Evolutionary conservation across 108 stramenopile species (phyloP).

Genomic region (Aurantiochytrium sp.): DNA sequence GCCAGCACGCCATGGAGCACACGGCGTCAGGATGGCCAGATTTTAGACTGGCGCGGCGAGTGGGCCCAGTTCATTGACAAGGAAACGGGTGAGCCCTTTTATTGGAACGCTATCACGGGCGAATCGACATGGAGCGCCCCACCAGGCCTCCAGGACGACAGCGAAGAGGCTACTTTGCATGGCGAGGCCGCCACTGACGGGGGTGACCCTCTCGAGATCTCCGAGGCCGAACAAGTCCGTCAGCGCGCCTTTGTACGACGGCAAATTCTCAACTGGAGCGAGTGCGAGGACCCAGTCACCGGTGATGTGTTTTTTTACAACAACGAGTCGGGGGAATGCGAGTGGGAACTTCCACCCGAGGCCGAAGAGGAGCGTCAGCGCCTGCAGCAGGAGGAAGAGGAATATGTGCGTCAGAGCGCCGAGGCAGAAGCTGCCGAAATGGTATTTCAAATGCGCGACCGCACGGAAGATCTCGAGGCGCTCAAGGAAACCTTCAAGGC

Average conservation of each 20-base stretch:
- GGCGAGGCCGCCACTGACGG: neutral
- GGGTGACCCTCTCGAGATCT: neutral
- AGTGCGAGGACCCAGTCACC: neutral
- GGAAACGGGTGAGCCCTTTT: neutral
- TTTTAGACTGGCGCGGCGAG: neutral
- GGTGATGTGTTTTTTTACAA: neutral
- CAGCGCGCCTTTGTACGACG: neutral
- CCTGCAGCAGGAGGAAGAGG: neutral
- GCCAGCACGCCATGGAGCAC: neutral
- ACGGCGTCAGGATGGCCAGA: neutral
- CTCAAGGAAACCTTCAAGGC: neutral
- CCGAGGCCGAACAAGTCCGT: neutral
- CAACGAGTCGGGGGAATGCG: neutral
- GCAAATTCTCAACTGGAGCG: neutral
- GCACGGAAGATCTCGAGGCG: neutral
- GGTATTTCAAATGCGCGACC: neutral
- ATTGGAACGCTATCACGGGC: neutral
- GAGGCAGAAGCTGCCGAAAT: neutral
- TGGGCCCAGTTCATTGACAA: slow-evolving; percentile 13
- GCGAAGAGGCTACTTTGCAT: neutral
- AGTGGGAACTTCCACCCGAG: neutral
- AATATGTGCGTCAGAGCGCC: neutral
- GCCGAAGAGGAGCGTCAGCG: neutral
- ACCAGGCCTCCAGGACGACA: neutral
- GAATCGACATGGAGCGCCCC: neutral